phyloP scores from a whole-genome alignment of 139 green algal species.

The Cymbomonas tetramitiformis region DNA sequence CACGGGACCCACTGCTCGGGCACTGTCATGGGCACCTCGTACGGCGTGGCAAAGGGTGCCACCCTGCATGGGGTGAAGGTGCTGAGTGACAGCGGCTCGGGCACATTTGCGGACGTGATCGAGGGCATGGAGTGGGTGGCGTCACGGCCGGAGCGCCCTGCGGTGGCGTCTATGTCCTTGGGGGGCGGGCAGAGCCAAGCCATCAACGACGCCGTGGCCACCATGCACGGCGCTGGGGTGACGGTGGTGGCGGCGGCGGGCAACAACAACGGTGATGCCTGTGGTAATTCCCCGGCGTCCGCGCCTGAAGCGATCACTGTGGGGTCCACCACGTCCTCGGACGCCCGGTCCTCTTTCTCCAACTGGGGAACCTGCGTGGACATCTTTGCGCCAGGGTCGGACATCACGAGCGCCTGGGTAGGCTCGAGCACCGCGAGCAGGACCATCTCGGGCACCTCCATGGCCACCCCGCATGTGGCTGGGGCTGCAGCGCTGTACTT shows the following conservation, averaged over 20 bases:
- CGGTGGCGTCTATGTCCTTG: neutral
- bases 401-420: neutral
- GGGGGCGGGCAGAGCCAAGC: neutral
- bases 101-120: neutral
- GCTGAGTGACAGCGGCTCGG: neutral
- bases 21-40: conserved; percentile 11
- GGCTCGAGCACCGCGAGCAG: neutral
- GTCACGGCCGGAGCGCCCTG: neutral
- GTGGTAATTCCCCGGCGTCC: neutral
- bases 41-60: conserved; percentile 17
- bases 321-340: conserved; percentile 1
- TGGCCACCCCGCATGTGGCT: conserved; percentile 45
- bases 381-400: conserved; percentile 14
- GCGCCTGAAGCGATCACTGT: neutral
- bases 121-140: conserved; percentile 11
- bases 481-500: conserved; percentile 50
- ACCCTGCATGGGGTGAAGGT: conserved; percentile 5
- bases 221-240: neutral
- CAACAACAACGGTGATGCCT: conserved; percentile 3
- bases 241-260: neutral
- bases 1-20: conserved; percentile 20
- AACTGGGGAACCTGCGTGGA: conserved; percentile 19
- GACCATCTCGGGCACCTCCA: conserved; percentile 30
- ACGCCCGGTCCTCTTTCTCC: conserved; percentile 2
- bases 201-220: neutral